Evolutionary conservation across 192 early-diverging fungal genomes (phyloP).

Genomic region (Pilobolus umbonatus): DNA sequence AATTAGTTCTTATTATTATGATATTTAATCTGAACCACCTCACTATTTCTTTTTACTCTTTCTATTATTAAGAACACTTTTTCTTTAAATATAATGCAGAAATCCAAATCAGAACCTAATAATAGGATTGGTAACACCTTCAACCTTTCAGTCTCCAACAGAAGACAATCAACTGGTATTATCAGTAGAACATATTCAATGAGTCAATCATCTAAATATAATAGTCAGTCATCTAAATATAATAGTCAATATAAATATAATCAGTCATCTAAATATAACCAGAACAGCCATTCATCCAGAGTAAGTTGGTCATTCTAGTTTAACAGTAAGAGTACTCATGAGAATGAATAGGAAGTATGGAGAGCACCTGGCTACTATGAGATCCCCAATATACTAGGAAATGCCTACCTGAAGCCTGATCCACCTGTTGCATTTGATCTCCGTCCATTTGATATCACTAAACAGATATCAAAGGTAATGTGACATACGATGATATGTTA

Average conservation of each 20-base stretch:
- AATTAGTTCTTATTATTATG: slow-evolving; percentile 12
- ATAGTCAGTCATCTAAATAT: background rate
- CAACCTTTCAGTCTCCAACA: background rate
- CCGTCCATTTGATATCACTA: slow-evolving; percentile 23
- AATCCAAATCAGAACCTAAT: slow-evolving; percentile 10
- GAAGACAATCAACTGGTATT: slow-evolving; percentile 11
- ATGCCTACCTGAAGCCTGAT: slow-evolving; percentile 32
- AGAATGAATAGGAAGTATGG: slow-evolving; percentile 24
- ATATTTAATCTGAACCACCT: background rate
- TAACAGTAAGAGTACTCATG: background rate
- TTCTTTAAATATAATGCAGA: slow-evolving; percentile 5
- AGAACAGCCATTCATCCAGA: too few species aligned
- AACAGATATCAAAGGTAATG: slow-evolving; percentile 31
- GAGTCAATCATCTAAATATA: slow-evolving; percentile 7
- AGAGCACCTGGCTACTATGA: slow-evolving; percentile 29
- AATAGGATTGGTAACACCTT: background rate
- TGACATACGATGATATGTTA: background rate
- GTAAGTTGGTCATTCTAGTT: too few species aligned
- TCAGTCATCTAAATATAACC: too few species aligned
- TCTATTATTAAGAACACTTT: background rate
- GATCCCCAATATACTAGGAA: slow-evolving; percentile 31
- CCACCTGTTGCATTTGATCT: slow-evolving; percentile 25
- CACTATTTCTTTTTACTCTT: slow-evolving; percentile 1
- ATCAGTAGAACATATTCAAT: background rate
- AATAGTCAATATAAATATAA: too few species aligned